Conservation (phyloP, 2,329 filamentous ascomycete species). For the Didymosphaeria variabile region DNA sequence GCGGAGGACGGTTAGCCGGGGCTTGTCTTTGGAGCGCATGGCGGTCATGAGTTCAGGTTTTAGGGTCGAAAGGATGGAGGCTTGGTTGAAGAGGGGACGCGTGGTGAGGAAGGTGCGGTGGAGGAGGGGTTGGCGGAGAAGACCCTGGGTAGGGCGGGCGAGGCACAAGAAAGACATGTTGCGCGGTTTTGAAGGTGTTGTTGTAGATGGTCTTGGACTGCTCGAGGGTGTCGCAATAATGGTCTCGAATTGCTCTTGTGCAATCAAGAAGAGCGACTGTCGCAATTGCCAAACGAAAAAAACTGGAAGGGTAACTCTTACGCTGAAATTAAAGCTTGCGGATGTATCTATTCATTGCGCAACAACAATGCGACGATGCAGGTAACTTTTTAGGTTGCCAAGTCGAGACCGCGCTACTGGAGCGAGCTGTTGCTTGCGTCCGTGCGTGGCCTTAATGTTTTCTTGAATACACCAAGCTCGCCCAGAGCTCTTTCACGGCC, state of each 20-base stretch:
- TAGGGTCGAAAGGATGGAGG: constrained; percentile 53
- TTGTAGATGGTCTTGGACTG: not conserved
- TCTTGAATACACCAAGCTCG: constrained; percentile 35
- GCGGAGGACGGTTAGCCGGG: constrained; percentile 74
- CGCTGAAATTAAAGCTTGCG: not conserved
- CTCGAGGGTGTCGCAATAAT: too few relatives aligned
- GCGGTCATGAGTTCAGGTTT: constrained; percentile 58
- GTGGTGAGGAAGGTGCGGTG: constrained; percentile 34
- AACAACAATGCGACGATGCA: not conserved
- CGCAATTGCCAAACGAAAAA: not conserved
- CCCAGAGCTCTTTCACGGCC: constrained; percentile 25
- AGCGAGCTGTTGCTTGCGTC: constrained; percentile 22
- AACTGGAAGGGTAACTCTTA: not conserved
- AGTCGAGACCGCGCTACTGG: constrained; percentile 16
- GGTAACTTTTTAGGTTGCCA: constrained; percentile 9
- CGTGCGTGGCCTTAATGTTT: constrained; percentile 31
- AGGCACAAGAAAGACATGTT: constrained; percentile 41
- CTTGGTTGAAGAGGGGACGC: constrained; percentile 26
- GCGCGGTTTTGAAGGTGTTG: constrained; percentile 1
- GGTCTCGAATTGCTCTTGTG: not conserved
- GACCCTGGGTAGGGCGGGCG: constrained; percentile 21
- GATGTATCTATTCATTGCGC: not conserved
- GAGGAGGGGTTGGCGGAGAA: constrained; percentile 28
- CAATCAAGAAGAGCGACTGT: not conserved
- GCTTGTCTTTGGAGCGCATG: constrained; percentile 59